These are phyloP conservation scores for Xylaria cubensis DNA, from an alignment of 495 filamentous ascomycete genomes.

Conservation along the genomic window DNA sequence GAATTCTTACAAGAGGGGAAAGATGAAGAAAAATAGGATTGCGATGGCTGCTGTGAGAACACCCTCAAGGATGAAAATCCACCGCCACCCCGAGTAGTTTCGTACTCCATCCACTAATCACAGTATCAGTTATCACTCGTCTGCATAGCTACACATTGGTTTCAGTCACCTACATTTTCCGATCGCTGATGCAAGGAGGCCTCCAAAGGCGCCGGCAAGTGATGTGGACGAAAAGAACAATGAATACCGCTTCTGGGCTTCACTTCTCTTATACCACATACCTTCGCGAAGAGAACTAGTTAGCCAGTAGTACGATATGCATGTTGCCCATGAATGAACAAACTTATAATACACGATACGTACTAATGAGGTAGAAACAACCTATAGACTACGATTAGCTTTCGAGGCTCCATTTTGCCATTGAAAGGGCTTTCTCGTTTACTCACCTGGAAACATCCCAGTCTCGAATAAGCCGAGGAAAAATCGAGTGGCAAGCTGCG, in stretches of 20 bases:
- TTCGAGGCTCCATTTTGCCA: neutral
- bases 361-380: slow-evolving; percentile 75
- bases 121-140: slow-evolving; percentile 25
- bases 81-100: slow-evolving; percentile 84
- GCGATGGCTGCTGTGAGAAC: slow-evolving; percentile 74
- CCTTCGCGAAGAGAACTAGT: slow-evolving; percentile 42
- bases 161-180: slow-evolving; percentile 63
- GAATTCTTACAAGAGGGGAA: slow-evolving; percentile 71
- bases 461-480: slow-evolving; percentile 88
- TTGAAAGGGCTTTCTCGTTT: slow-evolving; percentile 41
- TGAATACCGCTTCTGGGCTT: slow-evolving; percentile 87
- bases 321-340: slow-evolving; percentile 25
- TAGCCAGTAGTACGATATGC: slow-evolving; percentile 6
- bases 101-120: slow-evolving; percentile 62
- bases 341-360: neutral
- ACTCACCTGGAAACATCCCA: slow-evolving; percentile 79
- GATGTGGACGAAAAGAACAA: slow-evolving; percentile 89
- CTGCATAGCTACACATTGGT: neutral
- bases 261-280: slow-evolving; percentile 88
- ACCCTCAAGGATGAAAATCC: slow-evolving; percentile 81
- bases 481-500: slow-evolving; percentile 75
- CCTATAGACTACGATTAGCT: slow-evolving; percentile 44
- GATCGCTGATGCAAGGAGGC: slow-evolving; percentile 81
- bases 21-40: slow-evolving; percentile 75
- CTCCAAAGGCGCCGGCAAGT: slow-evolving; percentile 86